A percentile compares a stretch with the other conserved stretches of the same genome.
Evolutionary conservation across 192 early-diverging fungal species (phyloP).

Genomic region (Backusella macrospora): DNA sequence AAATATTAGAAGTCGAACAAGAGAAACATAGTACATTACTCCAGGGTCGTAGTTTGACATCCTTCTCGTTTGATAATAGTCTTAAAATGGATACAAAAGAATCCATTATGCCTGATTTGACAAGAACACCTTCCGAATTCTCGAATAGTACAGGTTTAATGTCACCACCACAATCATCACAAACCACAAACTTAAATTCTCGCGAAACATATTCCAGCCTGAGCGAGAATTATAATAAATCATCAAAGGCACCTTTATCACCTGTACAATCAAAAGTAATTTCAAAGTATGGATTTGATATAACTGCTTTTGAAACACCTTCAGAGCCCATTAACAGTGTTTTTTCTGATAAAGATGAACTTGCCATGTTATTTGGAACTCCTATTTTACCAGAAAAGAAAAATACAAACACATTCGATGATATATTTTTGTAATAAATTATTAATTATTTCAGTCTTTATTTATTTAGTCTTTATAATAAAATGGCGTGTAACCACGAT

Average conservation of each 20-base stretch:
- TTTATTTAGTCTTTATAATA: constrained; percentile 4
- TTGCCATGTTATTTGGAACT: constrained; percentile 9
- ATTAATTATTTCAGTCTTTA: neutral
- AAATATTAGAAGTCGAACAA: neutral
- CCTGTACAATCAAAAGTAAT: constrained; percentile 10
- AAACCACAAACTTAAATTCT: neutral
- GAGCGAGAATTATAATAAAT: neutral
- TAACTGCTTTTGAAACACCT: constrained; percentile 28
- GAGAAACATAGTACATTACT: neutral
- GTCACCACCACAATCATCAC: neutral
- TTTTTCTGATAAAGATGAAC: constrained; percentile 19
- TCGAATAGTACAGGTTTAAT: neutral
- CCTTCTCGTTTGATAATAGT: neutral
- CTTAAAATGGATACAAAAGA: neutral
- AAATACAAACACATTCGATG: neutral
- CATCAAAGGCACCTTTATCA: constrained; percentile 1
- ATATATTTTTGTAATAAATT: constrained; percentile 5
- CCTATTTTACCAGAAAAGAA: neutral
- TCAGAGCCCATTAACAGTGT: neutral
- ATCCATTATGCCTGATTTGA: neutral
- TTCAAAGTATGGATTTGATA: constrained; percentile 39
- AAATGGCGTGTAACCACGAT: neutral
- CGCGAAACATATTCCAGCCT: neutral
- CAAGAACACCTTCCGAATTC: neutral
- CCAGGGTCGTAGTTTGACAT: neutral